Percentiles rank a stretch among this genome's conserved stretches.
phyloP scores from a whole-genome alignment of 2,329 filamentous ascomycete species.

The Chalaropsis thielavioides region DNA sequence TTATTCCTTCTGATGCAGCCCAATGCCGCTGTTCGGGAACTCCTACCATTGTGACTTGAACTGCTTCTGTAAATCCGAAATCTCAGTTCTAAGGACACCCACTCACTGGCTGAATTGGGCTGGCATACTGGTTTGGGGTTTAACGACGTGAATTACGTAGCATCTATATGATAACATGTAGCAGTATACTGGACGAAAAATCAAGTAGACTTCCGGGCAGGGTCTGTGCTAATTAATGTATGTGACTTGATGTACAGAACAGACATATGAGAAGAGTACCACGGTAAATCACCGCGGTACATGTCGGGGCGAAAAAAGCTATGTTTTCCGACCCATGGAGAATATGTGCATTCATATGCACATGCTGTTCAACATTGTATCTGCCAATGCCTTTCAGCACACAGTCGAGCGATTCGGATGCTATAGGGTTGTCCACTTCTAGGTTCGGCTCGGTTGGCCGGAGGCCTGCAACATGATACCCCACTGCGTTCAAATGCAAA shows the following conservation, averaged over 20 bases:
- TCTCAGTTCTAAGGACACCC: no score
- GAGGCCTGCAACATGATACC: background rate
- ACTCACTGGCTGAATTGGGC: no score
- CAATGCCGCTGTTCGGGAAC: background rate
- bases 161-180: background rate
- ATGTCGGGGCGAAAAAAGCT: background rate
- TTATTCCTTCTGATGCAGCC: background rate
- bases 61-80: background rate
- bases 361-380: no score
- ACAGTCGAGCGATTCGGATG: background rate
- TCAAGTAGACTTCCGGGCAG: background rate
- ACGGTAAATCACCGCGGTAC: background rate
- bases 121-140: no score
- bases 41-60: background rate
- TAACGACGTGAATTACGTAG: no score
- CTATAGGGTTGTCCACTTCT: background rate
- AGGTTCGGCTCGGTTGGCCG: slow-evolving; percentile 1
- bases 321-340: background rate
- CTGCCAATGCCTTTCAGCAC: background rate
- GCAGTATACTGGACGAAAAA: background rate
- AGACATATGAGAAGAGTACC: background rate
- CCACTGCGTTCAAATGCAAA: background rate
- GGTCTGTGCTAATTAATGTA: background rate
- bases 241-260: background rate
- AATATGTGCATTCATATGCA: no score